Base-by-base conservation (phyloP, 148 eudicot genomes). In the Mesembryanthemum crystallinum region DNA sequence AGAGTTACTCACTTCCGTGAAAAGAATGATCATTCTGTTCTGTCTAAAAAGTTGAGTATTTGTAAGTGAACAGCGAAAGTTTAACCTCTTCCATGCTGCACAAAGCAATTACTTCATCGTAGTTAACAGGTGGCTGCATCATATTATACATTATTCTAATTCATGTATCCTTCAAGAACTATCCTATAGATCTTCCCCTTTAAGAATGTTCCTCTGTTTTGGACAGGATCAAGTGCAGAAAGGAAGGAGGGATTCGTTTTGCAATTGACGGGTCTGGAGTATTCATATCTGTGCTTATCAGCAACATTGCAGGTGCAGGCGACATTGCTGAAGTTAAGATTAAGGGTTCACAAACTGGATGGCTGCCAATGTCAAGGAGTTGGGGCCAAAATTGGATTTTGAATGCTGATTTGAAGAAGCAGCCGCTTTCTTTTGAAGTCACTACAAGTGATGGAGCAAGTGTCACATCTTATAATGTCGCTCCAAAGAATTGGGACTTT, bases 371-470 rank as follows among this genome's bases (percentile, higher is more conserved):
- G 93, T 91, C 92, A 30, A 83, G 97, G 73, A 90, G 86, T 43
- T 89, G 97, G 97, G 96, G 97, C 29, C 95, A 88, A 60, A 88
- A 90, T 81, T 94, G 98, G 97, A 92, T 90, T 71, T 82, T 94
- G 60, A 90, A 87, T 71, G 96, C 93, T 5, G 93, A 94, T 73
- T 58, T 94, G 54, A 90, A 84, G 85, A 88, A 86, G 18, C 97
- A 92, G 52, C 95, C 93, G 42, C 89, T 92, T 54, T 94, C 96
- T 33, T 92, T 92, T 72, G 97, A 94, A 80, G 73, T 90, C 63
- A 92, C 97, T 10, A 85, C 85, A 52, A 89, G 98, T 62, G 98
- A 92, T 66, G 87, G 92, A 14, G 86, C 84, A 65, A 87, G 89
- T 21, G 79, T 92, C 60, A 87, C 81, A 49, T 86, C 96, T 51